Evolutionary conservation across 1,139 yeast genomes (phyloP).

Genomic region (Magnusiomyces magnusii): DNA sequence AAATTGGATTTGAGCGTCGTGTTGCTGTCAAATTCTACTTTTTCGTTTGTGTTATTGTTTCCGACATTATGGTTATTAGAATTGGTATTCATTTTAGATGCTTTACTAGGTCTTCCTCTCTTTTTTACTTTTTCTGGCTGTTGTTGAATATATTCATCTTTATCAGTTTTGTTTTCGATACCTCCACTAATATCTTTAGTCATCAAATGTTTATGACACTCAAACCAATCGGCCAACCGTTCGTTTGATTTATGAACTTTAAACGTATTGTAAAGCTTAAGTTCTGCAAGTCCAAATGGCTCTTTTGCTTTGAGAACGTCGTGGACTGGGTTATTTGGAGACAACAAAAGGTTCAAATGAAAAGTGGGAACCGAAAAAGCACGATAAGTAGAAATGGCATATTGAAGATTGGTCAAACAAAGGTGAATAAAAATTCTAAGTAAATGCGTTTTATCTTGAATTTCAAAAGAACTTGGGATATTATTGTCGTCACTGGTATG

Average conservation of each 20-base stretch:
- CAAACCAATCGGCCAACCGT: neutral
- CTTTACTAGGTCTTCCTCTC: neutral
- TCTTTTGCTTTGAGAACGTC: neutral
- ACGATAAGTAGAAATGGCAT: neutral
- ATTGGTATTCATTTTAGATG: neutral
- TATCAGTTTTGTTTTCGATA: no score
- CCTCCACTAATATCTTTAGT: no score
- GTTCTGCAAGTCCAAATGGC: neutral
- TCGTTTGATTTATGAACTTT: no score
- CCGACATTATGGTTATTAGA: neutral
- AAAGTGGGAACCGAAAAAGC: neutral
- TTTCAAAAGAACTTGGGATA: no score
- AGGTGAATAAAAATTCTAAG: neutral
- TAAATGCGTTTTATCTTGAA: no score
- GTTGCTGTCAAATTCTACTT: no score
- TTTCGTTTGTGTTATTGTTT: no score
- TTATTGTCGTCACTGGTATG: no score
- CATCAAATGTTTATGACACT: neutral
- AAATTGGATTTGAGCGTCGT: neutral
- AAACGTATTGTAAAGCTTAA: neutral
- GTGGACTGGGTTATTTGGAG: neutral
- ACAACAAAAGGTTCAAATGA: neutral
- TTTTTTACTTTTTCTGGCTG: neutral
- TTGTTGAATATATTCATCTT: no score
- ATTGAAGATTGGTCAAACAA: slow-evolving; percentile 2